Percentiles rank a stretch among this genome's conserved stretches.
phyloP scores from a whole-genome alignment of 495 filamentous ascomycete genomes.

The Aspergillus homomorphus region DNA sequence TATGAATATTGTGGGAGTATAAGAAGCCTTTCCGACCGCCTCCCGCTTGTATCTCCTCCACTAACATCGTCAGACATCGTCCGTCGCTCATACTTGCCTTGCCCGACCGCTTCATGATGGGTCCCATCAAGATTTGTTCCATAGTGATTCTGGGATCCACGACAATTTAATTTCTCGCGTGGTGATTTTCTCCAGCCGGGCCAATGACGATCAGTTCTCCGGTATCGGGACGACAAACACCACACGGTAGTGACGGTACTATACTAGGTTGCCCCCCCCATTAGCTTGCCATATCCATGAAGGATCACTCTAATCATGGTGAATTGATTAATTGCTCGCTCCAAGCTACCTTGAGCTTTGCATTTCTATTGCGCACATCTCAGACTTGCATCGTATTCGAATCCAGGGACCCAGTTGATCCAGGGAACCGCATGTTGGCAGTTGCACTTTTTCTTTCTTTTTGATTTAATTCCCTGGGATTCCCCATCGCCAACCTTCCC shows the following conservation, averaged over 20 bases:
- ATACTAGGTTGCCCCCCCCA: background rate
- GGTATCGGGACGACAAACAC: background rate
- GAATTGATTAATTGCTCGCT: background rate
- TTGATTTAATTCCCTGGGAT: conserved; percentile 20
- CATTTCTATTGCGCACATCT: background rate
- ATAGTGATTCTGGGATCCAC: conserved; percentile 4
- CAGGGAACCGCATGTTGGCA: conserved; percentile 16
- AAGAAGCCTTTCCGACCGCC: background rate
- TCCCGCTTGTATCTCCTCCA: background rate
- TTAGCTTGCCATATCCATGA: background rate
- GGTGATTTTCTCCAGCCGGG: conserved; percentile 6
- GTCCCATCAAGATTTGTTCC: background rate
- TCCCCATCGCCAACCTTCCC: conserved; percentile 28
- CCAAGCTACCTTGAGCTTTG: background rate
- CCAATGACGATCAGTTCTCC: conserved; percentile 4
- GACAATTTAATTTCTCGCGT: conserved; percentile 14
- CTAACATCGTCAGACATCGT: background rate
- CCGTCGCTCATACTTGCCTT: background rate
- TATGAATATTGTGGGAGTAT: background rate
- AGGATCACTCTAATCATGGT: background rate
- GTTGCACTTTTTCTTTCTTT: background rate
- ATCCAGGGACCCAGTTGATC: conserved; percentile 20
- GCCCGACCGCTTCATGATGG: background rate
- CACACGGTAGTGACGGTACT: background rate
- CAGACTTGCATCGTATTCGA: conserved; percentile 8